Base-by-base conservation (phyloP, 805 yeast genomes). In the Geotrichum ghanense region DNA sequence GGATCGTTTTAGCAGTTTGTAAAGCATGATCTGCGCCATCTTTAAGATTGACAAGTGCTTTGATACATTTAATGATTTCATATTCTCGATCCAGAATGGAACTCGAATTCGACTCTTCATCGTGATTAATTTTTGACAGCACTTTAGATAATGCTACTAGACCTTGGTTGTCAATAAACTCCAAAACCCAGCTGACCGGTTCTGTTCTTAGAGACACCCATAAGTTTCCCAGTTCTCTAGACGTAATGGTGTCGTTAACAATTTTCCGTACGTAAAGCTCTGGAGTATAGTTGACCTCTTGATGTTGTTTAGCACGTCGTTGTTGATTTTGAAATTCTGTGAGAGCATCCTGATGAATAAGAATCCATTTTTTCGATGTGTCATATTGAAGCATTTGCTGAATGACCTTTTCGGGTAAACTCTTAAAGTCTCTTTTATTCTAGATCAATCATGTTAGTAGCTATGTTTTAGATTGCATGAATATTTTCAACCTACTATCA, bases 171-270 rank as follows among this genome's bases (percentile, higher is more conserved):
- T 72, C 78, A n/a, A 87, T 70, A 56, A 92, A 92, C 20, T 70
- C 72, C 43, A 76, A 71, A 0, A 86, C 92, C 97, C 97, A 90
- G 31, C 69, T 74, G 20, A 79, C 69, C 21, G 89, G 88, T 60
- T 90, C 97, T 0, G 97, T 87, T 52, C 97, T 77, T 40, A 90
- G 69, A 42, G 95, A 86, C 3, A 92, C 95, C 83, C 92, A 86
- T 45, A 92, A 71, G 54, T 84, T 84, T 35, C 83, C 85, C 52
- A 90, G 68, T 60, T 89, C 86, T 45, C 76, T 77, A 3, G 78
- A 67, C 1, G 83, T 70, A 46, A 89, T 78, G 25, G 76, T 65
- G 55, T 83, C 82, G 31, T 83, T 79, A 58, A 89, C 72, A 52
- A 92, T 71, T 50, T 74, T 74, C 45, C 83, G 74, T 16, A 90